Evolutionary conservation across 495 filamentous ascomycete genomes (phyloP), one percentile per base, ranked within the genome.

Genomic region (Ramalina intermedia): DNA sequence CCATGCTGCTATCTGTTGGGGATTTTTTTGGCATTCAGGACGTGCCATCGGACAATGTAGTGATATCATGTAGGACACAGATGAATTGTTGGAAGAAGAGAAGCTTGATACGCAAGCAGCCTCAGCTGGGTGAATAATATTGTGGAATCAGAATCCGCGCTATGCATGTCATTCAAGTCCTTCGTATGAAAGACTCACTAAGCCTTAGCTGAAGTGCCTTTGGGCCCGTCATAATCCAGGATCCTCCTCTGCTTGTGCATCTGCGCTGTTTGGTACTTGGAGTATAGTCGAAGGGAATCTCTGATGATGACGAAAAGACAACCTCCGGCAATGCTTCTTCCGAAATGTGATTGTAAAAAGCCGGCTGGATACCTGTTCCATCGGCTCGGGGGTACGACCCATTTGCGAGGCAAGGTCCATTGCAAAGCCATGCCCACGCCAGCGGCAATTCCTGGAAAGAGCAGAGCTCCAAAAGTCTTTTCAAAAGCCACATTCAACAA

Each of bases 291-390:
- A 46, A 88, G 65, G 4, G 76, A 81, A 61, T 94, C 86, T 55
- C 82, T 84, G 6, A 88, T 59, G 18, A 88, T 74, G 41, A 89
- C 79, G 54, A 85, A 88, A 40, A 85, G 67, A 61, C 84, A 90
- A 0, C 86, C 86, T 12, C 86, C 86, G 6, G 84, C 71, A 2
- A 91, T 68, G 54, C 82, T 91, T 43, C 86, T 72, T 7, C 85
- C 86, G 81, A 86, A 91, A 21, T 74, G 70, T 39, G 74, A 69
- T 58, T 89, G 84, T 24, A 94, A 65, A 18, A 90, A 66, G 1
- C 85, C 80, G 7, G 72, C 64, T 13, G 60, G 52, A 24, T 48
- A 39, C 35, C 64, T 55, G 40, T 68, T 64, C 17, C 67, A 54
- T 16, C 37, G 37, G 8, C 51, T 7, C 4, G 67, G 69, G 1